Evolutionary conservation across 768 basidiomycete genomes (phyloP), one percentile per base, ranked within the genome.

Genomic region (Phylloporus scabripes): DNA sequence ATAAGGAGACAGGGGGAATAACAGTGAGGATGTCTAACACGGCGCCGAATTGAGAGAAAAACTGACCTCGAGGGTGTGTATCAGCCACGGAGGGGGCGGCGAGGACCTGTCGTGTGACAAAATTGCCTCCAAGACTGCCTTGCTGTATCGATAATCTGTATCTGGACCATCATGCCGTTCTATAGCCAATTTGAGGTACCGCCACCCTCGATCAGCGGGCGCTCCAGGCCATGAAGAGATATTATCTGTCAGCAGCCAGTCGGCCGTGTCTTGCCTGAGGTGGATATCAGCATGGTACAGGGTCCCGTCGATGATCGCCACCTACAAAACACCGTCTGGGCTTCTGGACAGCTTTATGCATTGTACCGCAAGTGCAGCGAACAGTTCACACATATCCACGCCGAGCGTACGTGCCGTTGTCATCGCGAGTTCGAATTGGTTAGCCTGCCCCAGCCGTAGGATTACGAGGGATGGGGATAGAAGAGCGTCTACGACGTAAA

Each of bases 311-410:
- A 42, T 8, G 43, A 32, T 32, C 50, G 46, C 33, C 36, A 68
- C 78, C 58, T 65, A 87, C 87, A 82, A 61, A 46, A 79, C 70
- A 7, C 74, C 66, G 57, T 84, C 79, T 5, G 80, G 75, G 50
- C 79, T 78, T 58, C 74, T 78, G 51, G 85, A 78, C 37, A 96
- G 70, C 50, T 84, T 80, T 41, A 94, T 67, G 65, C 93, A 96
- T 61, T 90, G 83, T 32, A 71, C 73, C 0, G 92, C 82, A 53
- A 98, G 70, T 53, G 80, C 75, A 36, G 79, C 78, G 61, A 98
- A 95, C 10, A 95, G 60, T 53, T 91, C 86, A 3, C 83, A 81
- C 87, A 97, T 89, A 64, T 96, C 91, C 36, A 92, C 81, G 29
- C 80, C 74, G 36, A 96, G 77, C 39, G 79, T 80, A 29, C 80